These are phyloP conservation scores for Phytophthora niederhauseri DNA, from an alignment of 352 stramenopile species.

Conservation along the genomic window DNA sequence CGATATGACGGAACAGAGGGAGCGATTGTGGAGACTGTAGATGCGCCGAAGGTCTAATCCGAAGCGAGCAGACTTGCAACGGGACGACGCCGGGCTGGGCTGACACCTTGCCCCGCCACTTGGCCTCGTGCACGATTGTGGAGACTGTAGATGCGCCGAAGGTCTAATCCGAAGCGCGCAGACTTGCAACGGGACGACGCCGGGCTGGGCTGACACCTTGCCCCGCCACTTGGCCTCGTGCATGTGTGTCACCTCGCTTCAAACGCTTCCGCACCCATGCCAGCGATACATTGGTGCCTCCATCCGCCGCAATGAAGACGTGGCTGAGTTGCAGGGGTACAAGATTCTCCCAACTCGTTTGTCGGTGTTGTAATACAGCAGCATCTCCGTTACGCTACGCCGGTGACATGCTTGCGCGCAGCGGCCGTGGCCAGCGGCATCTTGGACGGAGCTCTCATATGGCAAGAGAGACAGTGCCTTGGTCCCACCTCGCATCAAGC, in stretches of 20 bases:
- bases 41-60: neutral
- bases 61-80: neutral
- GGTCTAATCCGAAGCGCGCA: neutral
- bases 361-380: neutral
- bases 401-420: neutral
- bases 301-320: neutral
- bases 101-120: neutral
- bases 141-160: constrained; percentile 12
- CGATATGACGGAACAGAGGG: constrained; percentile 13
- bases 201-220: neutral
- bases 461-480: constrained; percentile 32
- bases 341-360: neutral
- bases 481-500: constrained; percentile 29
- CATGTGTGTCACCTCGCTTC: neutral
- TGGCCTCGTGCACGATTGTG: constrained; percentile 6
- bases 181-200: neutral
- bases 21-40: constrained; percentile 15
- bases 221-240: neutral
- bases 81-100: neutral
- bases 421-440: constrained; percentile 8
- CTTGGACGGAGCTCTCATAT: constrained; percentile 21
- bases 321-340: neutral
- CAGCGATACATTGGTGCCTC: neutral
- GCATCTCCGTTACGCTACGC: constrained; percentile 1
- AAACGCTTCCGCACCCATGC: neutral